These are phyloP conservation scores for Coniochaeta sp. DNA, from an alignment of 2,329 filamentous ascomycete genomes.

Conservation along the genomic window DNA sequence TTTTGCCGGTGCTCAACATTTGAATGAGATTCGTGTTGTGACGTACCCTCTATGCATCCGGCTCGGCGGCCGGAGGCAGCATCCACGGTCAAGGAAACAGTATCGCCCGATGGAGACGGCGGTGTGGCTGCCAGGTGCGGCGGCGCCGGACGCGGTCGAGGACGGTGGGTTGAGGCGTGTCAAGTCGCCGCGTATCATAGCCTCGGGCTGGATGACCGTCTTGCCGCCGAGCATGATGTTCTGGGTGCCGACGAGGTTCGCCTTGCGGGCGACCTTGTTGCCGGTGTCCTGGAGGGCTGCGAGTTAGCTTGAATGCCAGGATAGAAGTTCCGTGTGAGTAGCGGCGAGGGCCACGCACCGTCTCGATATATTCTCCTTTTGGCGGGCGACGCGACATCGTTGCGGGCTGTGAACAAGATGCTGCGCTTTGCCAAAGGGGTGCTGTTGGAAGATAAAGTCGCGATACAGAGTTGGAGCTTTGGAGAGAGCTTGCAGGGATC, in stretches of 20 bases:
- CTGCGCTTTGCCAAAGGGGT: background rate
- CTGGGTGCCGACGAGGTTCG: constrained; percentile 86
- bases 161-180: constrained; percentile 47
- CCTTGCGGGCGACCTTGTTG: constrained; percentile 94
- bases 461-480: background rate
- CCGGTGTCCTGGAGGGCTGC: constrained; percentile 67
- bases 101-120: constrained; percentile 87
- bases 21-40: too few species aligned
- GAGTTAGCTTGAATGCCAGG: background rate
- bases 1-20: too few species aligned
- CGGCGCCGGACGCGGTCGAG: constrained; percentile 21
- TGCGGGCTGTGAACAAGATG: background rate
- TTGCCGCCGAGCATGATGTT: constrained; percentile 97
- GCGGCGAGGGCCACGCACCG: constrained; percentile 46
- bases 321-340: background rate
- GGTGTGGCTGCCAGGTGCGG: constrained; percentile 43
- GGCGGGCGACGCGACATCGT: constrained; percentile 68
- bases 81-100: constrained; percentile 76
- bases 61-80: constrained; percentile 74
- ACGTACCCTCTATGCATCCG: constrained; percentile 67
- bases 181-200: constrained; percentile 88
- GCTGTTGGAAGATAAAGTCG: background rate
- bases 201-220: constrained; percentile 92
- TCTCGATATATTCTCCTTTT: constrained; percentile 96
- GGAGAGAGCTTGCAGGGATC: background rate